Conservation (phyloP, 192 early-diverging fungal genomes). For the Backusella psychrophila region DNA sequence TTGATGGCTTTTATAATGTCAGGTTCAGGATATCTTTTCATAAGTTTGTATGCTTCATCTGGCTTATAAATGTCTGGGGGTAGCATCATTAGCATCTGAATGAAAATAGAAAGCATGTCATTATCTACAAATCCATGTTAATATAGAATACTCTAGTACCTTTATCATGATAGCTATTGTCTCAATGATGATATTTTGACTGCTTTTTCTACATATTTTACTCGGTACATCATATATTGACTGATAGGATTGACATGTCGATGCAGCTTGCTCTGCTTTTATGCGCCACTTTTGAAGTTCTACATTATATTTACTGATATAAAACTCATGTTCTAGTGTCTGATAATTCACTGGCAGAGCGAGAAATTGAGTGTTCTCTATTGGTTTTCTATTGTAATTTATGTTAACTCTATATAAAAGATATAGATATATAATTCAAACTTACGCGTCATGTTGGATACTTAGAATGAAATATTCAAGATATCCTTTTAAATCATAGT, state of each 20-base stretch:
- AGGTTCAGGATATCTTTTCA: neutral
- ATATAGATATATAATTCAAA: neutral
- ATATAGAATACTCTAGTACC: neutral
- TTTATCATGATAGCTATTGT: neutral
- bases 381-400: neutral
- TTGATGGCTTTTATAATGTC: neutral
- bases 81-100: neutral
- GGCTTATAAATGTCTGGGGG: neutral
- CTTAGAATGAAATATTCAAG: neutral
- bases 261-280: neutral
- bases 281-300: neutral
- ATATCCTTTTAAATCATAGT: neutral
- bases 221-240: slow-evolving; percentile 1
- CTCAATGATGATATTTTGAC: neutral
- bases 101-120: neutral
- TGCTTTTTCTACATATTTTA: neutral
- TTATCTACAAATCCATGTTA: neutral
- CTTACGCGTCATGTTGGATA: neutral
- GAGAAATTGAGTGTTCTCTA: neutral
- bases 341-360: neutral
- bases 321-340: neutral
- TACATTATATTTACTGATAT: neutral
- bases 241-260: neutral
- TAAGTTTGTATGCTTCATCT: neutral
- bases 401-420: neutral